Conservation (phyloP, 148 eudicot genomes). For the Amaranthus palmeri region DNA sequence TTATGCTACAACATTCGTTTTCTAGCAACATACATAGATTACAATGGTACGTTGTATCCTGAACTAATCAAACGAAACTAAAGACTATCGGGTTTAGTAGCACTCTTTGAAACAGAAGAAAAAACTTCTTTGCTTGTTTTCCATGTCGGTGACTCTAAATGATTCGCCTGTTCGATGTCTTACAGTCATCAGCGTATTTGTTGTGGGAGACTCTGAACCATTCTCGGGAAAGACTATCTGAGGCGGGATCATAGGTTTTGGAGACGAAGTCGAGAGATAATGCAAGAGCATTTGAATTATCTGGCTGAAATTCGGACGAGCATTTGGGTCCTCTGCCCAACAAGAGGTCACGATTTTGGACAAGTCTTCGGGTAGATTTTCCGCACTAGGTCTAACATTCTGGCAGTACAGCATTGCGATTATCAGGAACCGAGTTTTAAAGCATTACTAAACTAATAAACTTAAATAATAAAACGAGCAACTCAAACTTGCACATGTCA, state of each 20-base stretch:
- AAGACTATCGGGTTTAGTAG: slow-evolving; percentile 15
- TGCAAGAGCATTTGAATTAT: slow-evolving; percentile 69
- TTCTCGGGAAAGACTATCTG: slow-evolving; percentile 46
- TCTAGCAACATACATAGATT: background rate
- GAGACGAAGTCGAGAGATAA: slow-evolving; percentile 45
- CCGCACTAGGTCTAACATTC: slow-evolving; percentile 63
- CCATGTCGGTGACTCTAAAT: slow-evolving; percentile 34
- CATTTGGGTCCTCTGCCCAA: slow-evolving; percentile 62
- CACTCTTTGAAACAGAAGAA: slow-evolving; percentile 48
- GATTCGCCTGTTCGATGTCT: slow-evolving; percentile 40
- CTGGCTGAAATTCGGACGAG: slow-evolving; percentile 59
- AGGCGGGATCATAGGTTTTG: slow-evolving; percentile 43
- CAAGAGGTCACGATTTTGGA: slow-evolving; percentile 59
- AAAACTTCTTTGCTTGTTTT: slow-evolving; percentile 30
- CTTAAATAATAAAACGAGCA: too few species aligned
- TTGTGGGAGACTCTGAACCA: slow-evolving; percentile 65
- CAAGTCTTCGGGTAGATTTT: slow-evolving; percentile 59
- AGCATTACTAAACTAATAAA: too few species aligned
- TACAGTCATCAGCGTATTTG: slow-evolving; percentile 53
- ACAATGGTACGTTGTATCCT: background rate
- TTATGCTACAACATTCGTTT: background rate
- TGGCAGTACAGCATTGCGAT: slow-evolving; percentile 11
- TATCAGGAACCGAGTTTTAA: too few species aligned
- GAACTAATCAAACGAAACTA: background rate
- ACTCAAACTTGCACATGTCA: too few species aligned